Percentiles rank a stretch among this genome's conserved stretches.
phyloP scores from a whole-genome alignment of 306 rosid species.

The Notholithocarpus densiflorus region DNA sequence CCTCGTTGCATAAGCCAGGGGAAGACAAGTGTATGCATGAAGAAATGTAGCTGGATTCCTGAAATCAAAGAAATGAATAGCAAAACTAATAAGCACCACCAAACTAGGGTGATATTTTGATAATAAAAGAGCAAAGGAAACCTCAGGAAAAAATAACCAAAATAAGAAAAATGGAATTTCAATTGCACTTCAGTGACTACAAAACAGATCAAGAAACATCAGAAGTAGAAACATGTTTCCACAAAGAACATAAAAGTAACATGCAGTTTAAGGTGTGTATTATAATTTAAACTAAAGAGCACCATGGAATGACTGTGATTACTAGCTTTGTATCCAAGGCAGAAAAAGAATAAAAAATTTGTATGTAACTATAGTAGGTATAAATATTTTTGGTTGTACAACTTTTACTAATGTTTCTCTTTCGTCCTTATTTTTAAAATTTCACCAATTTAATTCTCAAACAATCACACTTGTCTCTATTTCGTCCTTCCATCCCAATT shows the following conservation, averaged over 20 bases:
- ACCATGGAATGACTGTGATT: background rate
- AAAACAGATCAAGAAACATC: background rate
- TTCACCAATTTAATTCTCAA: too few relatives aligned
- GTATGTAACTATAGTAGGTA: background rate
- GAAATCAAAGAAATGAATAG: slow-evolving; percentile 32
- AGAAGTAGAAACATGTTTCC: background rate
- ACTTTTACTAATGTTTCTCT: too few relatives aligned
- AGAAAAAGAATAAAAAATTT: background rate
- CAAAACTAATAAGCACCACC: slow-evolving; percentile 8
- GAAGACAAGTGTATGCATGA: slow-evolving; percentile 94
- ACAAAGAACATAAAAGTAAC: background rate
- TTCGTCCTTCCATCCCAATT: too few relatives aligned
- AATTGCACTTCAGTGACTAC: background rate
- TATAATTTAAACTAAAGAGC: background rate
- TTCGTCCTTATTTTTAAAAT: too few relatives aligned
- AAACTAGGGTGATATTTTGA: background rate
- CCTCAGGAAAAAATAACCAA: slow-evolving; percentile 8
- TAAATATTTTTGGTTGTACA: too few relatives aligned
- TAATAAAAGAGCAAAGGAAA: slow-evolving; percentile 6
- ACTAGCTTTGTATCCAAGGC: background rate
- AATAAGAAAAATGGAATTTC: background rate
- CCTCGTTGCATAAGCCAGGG: slow-evolving; percentile 85
- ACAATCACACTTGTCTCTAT: too few relatives aligned
- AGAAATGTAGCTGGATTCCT: slow-evolving; percentile 98
- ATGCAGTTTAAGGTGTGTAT: background rate